Conservation (phyloP, 1,284 basidiomycete genomes). For the Phenoliferia sp. region DNA sequence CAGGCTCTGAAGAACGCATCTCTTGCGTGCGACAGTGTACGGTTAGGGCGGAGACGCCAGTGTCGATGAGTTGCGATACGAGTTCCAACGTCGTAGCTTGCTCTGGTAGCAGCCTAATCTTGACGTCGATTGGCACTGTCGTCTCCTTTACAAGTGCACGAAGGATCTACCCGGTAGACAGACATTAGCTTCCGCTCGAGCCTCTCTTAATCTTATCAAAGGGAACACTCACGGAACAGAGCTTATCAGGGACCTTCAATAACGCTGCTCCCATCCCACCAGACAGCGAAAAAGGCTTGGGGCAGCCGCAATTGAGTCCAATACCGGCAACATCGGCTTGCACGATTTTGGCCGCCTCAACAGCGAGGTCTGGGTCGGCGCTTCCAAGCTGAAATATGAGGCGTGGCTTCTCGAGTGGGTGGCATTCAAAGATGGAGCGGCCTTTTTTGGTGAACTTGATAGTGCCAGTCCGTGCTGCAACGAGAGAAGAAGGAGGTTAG, state of each 20-base stretch:
- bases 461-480: slow-evolving; percentile 73
- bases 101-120: slow-evolving; percentile 82
- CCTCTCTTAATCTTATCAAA: background rate
- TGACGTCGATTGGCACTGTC: slow-evolving; percentile 78
- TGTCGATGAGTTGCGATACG: slow-evolving; percentile 77
- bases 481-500: background rate
- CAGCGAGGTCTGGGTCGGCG: slow-evolving; percentile 79
- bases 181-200: background rate
- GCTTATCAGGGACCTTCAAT: slow-evolving; percentile 80
- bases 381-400: slow-evolving; percentile 90
- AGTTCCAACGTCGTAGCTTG: slow-evolving; percentile 76
- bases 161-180: slow-evolving; percentile 56
- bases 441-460: slow-evolving; percentile 68
- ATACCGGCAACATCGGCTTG: slow-evolving; percentile 87
- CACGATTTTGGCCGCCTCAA: slow-evolving; percentile 81
- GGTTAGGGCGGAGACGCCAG: slow-evolving; percentile 83
- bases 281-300: slow-evolving; percentile 80
- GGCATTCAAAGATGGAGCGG: slow-evolving; percentile 84
- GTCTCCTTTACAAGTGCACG: slow-evolving; percentile 67
- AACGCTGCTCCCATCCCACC: slow-evolving; percentile 95
- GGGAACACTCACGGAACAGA: slow-evolving; percentile 58
- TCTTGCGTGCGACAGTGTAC: slow-evolving; percentile 92
- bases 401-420: slow-evolving; percentile 88
- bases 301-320: slow-evolving; percentile 78
- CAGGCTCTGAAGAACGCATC: slow-evolving; percentile 81